phyloP scores from a whole-genome alignment of 805 yeast genomes.

The Suhomyces sp. region DNA sequence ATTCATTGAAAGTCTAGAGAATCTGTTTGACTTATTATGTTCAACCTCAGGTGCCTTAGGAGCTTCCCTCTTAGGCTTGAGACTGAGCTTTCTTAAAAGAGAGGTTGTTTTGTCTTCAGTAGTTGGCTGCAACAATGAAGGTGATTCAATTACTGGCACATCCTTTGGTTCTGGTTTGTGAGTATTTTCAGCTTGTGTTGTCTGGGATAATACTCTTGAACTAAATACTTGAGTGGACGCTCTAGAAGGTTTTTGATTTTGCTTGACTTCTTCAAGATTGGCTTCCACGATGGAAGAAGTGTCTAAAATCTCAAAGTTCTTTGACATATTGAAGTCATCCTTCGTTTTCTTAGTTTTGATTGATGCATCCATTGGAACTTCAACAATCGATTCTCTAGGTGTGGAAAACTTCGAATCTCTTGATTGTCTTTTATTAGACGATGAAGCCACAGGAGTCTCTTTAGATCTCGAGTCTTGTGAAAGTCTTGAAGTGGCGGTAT shows the following conservation, averaged over 20 bases:
- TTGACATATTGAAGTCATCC: conserved; percentile 7
- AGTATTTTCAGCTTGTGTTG: conserved; percentile 1
- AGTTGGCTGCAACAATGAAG: background rate
- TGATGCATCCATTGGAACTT: background rate
- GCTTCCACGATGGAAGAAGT: conserved; percentile 20
- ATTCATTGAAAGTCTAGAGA: conserved; percentile 36
- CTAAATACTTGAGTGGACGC: conserved; percentile 35
- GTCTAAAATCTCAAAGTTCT: conserved; percentile 22
- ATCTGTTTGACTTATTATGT: conserved; percentile 21
- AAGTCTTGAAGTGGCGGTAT: background rate
- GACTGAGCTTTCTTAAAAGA: conserved; percentile 27
- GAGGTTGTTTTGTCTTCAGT: conserved; percentile 5
- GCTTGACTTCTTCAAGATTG: conserved; percentile 6
- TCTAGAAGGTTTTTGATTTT: conserved; percentile 19
- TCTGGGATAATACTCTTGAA: conserved; percentile 17
- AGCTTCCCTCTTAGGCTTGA: conserved; percentile 40
- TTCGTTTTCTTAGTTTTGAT: conserved; percentile 1
- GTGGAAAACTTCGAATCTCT: background rate
- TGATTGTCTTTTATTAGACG: background rate
- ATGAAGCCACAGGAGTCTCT: background rate
- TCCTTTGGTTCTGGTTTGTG: background rate
- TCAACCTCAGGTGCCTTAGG: conserved; percentile 33
- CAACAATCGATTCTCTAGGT: conserved; percentile 3
- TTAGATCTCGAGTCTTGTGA: conserved; percentile 1
- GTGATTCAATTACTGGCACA: conserved; percentile 3